Conservation (phyloP, 257 asterid genomes). For the Petrea volubilis region DNA sequence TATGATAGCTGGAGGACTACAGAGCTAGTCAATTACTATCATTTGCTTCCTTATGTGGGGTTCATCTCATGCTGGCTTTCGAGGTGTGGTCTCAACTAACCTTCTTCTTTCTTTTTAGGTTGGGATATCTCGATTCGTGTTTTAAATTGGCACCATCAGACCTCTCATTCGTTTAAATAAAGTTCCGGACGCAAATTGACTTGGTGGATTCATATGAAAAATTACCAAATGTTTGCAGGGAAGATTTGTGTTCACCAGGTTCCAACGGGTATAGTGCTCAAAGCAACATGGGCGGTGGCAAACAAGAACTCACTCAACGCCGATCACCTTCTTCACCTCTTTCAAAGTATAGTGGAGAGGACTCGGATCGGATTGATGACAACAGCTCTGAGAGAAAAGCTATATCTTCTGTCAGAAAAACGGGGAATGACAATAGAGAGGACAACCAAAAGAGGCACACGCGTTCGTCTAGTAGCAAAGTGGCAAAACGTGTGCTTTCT, state of each 20-base stretch:
- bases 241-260: constrained; percentile 26
- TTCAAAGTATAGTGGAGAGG: constrained; percentile 5
- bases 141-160: not conserved
- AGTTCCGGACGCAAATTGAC: too few relatives aligned
- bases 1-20: constrained; percentile 43
- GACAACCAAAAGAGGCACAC: constrained; percentile 10
- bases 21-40: constrained; percentile 38
- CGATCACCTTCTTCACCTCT: not conserved
- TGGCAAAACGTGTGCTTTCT: constrained; percentile 1
- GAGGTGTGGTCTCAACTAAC: constrained; percentile 38
- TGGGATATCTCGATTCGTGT: not conserved
- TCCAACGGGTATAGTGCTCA: constrained; percentile 10
- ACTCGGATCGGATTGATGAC: constrained; percentile 25
- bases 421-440: constrained; percentile 4
- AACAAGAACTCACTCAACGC: constrained; percentile 15
- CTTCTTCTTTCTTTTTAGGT: not conserved
- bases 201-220: constrained; percentile 17
- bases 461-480: constrained; percentile 17
- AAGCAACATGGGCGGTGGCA: constrained; percentile 9
- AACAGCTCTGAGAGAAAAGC: constrained; percentile 10
- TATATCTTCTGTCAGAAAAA: constrained; percentile 1
- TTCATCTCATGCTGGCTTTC: constrained; percentile 51
- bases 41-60: constrained; percentile 64
- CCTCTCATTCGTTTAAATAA: too few relatives aligned
- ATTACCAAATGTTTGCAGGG: constrained; percentile 43